These are phyloP conservation scores for Russula foetens DNA, from an alignment of 768 basidiomycete genomes.

Conservation along the genomic window DNA sequence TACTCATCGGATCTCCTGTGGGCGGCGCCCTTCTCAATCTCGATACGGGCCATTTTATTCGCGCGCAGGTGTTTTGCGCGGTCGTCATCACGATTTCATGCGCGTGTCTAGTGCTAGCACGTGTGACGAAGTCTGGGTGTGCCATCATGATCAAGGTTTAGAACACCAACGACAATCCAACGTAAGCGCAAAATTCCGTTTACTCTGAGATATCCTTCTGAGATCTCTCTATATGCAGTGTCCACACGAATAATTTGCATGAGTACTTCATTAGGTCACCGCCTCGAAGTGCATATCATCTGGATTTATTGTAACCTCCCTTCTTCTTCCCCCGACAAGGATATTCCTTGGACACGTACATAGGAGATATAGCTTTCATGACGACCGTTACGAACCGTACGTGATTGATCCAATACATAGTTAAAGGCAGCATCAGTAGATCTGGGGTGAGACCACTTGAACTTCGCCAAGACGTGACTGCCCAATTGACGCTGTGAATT, in stretches of 20 bases:
- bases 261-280: not conserved
- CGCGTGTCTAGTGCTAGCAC: not conserved
- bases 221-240: not conserved
- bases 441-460: no score
- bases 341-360: not conserved
- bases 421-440: no score
- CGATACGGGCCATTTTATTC: slow-evolving; percentile 6
- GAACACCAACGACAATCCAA: not conserved
- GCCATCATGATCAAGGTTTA: slow-evolving; percentile 4
- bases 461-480: no score
- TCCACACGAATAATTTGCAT: not conserved
- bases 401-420: not conserved
- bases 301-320: not conserved
- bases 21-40: slow-evolving; percentile 17
- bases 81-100: not conserved
- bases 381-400: not conserved
- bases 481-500: no score
- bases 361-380: no score
- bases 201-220: not conserved
- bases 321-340: no score
- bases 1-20: slow-evolving; percentile 22
- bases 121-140: not conserved
- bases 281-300: not conserved
- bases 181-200: not conserved
- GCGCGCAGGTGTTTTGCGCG: slow-evolving; percentile 12